A percentile compares a stretch with the other conserved stretches of the same genome.
These are phyloP conservation scores for Annulohypoxylon stygium DNA, from an alignment of 495 filamentous ascomycete species.

Conservation along the genomic window DNA sequence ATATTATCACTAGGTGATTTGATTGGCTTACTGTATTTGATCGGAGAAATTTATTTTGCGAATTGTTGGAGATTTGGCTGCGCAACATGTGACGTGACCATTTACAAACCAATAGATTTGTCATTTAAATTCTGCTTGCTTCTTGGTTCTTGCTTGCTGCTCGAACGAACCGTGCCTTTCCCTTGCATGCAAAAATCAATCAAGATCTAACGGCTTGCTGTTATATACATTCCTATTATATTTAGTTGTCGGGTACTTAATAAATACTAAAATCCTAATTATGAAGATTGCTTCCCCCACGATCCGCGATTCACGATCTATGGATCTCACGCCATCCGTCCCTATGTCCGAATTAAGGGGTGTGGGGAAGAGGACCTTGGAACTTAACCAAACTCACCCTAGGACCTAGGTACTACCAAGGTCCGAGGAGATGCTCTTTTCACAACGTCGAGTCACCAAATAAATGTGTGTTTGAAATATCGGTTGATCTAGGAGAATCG, in stretches of 20 bases:
- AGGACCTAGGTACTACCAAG: background rate
- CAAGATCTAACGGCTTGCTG: background rate
- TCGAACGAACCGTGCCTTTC: background rate
- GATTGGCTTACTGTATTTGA: conserved; percentile 4
- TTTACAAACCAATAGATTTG: background rate
- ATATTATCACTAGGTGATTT: background rate
- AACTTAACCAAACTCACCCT: background rate
- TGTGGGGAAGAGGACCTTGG: background rate
- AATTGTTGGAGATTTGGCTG: conserved; percentile 1
- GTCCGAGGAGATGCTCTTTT: conserved; percentile 38
- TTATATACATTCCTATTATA: background rate
- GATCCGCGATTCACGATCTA: background rate
- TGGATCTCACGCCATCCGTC: conserved; percentile 3
- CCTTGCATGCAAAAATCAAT: background rate
- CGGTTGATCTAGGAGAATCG: background rate
- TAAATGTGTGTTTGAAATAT: background rate
- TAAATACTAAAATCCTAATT: too few relatives aligned
- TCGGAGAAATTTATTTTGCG: conserved; percentile 26
- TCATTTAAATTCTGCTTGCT: background rate
- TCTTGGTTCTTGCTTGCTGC: background rate
- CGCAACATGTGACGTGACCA: background rate
- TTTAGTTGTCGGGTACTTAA: background rate
- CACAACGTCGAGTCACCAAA: conserved; percentile 5
- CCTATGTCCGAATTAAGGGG: conserved; percentile 20
- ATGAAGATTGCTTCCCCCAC: background rate